These are phyloP conservation scores for Diaporthe sp. DNA, from an alignment of 2,329 filamentous ascomycete genomes.

Conservation along the genomic window DNA sequence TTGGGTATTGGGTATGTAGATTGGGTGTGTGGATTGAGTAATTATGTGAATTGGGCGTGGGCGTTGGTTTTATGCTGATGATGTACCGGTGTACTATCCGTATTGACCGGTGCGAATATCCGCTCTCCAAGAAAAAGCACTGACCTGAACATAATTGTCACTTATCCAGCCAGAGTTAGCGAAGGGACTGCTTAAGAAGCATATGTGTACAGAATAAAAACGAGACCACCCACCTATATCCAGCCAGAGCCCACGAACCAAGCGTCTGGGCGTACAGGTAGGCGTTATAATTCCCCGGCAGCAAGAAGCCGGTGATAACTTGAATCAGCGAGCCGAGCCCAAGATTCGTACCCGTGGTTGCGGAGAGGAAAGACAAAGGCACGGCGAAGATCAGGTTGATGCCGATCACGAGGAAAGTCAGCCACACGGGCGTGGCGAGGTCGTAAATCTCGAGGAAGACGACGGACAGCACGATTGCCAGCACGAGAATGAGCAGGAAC, in stretches of 20 bases:
- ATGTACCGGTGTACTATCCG: too few relatives aligned
- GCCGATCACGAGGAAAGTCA: conserved; percentile 51
- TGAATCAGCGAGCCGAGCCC: conserved; percentile 58
- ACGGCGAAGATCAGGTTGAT: conserved; percentile 59
- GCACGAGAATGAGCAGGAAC: conserved; percentile 54
- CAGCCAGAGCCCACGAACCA: conserved; percentile 58
- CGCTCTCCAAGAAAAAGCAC: neutral
- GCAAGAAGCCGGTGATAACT: conserved; percentile 57
- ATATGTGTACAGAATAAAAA: too few relatives aligned
- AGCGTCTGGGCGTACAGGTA: conserved; percentile 57
- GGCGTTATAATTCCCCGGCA: conserved; percentile 54
- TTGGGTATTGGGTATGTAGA: too few relatives aligned
- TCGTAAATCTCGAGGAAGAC: conserved; percentile 52
- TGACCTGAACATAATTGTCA: conserved; percentile 51
- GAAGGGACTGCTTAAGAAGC: neutral
- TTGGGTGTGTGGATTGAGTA: too few relatives aligned
- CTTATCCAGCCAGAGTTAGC: conserved; percentile 38
- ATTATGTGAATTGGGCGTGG: too few relatives aligned
- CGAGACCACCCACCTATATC: conserved; percentile 47
- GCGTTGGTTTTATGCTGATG: too few relatives aligned
- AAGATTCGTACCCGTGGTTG: conserved; percentile 60
- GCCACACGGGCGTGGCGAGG: conserved; percentile 51
- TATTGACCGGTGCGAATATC: too few relatives aligned
- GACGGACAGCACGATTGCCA: conserved; percentile 47
- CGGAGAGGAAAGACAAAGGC: conserved; percentile 59